These are phyloP conservation scores for Coniella vitis DNA, from an alignment of 2,329 filamentous ascomycete species.

Conservation along the genomic window DNA sequence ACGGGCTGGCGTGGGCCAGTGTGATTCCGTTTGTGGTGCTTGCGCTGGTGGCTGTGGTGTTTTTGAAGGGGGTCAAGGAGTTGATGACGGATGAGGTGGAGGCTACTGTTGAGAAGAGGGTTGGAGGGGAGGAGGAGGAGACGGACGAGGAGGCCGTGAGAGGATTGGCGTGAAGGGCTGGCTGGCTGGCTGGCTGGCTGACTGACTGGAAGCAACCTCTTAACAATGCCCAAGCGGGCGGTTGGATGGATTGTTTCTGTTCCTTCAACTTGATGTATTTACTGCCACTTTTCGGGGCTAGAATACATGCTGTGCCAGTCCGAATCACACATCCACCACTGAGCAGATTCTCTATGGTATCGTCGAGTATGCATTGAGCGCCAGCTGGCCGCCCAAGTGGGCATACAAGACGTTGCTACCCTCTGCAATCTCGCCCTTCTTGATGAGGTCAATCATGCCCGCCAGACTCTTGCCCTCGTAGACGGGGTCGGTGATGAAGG, in stretches of 20 bases:
- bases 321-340: neutral
- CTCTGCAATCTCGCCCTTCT: constrained; percentile 49
- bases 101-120: constrained; percentile 39
- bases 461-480: constrained; percentile 72
- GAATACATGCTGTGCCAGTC: neutral
- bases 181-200: no score
- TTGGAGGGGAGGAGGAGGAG: neutral
- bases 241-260: no score
- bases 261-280: no score
- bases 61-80: constrained; percentile 40
- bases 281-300: neutral
- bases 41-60: constrained; percentile 35
- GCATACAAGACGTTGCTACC: constrained; percentile 65
- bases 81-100: constrained; percentile 49
- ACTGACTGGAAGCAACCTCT: no score
- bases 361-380: constrained; percentile 58
- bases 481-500: constrained; percentile 68
- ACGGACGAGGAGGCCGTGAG: neutral
- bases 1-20: constrained; percentile 42
- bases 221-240: no score
- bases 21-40: constrained; percentile 46
- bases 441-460: constrained; percentile 63
- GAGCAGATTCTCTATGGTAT: constrained; percentile 22
- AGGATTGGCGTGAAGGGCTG: neutral
- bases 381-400: constrained; percentile 64